Percentiles rank a stretch among this genome's conserved stretches.
These are phyloP conservation scores for Populus deltoides DNA, from an alignment of 345 rosid genomes.

Conservation along the genomic window DNA sequence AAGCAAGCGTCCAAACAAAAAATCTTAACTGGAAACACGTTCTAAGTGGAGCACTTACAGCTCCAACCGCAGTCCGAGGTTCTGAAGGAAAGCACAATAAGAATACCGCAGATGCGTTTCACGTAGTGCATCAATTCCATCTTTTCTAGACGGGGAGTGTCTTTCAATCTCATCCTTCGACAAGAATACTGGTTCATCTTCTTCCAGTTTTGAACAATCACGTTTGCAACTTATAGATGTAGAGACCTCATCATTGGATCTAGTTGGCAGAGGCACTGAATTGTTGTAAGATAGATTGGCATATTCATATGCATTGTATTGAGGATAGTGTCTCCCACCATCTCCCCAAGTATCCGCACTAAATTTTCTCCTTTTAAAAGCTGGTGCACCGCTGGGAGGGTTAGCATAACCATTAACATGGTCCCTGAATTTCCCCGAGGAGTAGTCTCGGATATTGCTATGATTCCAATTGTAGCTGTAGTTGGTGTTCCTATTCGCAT, in stretches of 20 bases:
- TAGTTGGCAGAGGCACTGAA: conserved; percentile 27
- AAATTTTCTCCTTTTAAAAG: conserved; percentile 59
- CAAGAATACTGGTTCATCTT: conserved; percentile 58
- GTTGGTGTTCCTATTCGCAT: conserved; percentile 19
- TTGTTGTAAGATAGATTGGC: conserved; percentile 25
- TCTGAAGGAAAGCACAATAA: conserved; percentile 66
- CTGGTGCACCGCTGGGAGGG: conserved; percentile 35
- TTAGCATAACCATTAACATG: conserved; percentile 25
- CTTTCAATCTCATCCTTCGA: conserved; percentile 75
- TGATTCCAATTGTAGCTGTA: conserved; percentile 21
- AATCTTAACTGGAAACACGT: not conserved
- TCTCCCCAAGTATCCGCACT: conserved; percentile 50
- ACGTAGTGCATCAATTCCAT: conserved; percentile 64
- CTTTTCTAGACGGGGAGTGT: conserved; percentile 75
- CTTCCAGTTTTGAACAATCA: conserved; percentile 58
- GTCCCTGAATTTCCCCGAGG: conserved; percentile 35
- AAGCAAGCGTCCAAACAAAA: not conserved
- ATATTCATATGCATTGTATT: conserved; percentile 22
- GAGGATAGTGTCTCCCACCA: conserved; percentile 24
- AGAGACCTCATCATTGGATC: conserved; percentile 42
- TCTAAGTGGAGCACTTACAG: conserved; percentile 46
- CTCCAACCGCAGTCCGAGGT: conserved; percentile 65
- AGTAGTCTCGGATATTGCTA: conserved; percentile 21
- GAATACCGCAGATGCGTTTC: conserved; percentile 78
- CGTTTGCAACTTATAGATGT: conserved; percentile 50